A percentile compares a stretch with the other conserved stretches of the same genome.
phyloP scores from a whole-genome alignment of 331 rosid species.

The Prunus yedoensis region DNA sequence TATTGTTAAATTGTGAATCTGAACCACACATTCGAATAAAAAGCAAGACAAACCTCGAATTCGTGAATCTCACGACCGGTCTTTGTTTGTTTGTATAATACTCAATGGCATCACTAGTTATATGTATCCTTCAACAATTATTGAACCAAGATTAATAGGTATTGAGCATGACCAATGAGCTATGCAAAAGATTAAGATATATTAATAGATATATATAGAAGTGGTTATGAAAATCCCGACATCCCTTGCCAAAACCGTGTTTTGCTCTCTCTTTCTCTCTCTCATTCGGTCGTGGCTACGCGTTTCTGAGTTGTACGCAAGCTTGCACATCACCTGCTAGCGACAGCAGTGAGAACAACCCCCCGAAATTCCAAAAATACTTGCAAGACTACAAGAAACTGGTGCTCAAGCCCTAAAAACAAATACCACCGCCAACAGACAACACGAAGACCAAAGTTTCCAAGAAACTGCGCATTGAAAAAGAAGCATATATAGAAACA shows the following conservation, averaged over 20 bases:
- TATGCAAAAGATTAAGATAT: neutral
- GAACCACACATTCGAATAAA: too few relatives aligned
- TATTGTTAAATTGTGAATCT: too few relatives aligned
- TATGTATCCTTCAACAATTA: too few relatives aligned
- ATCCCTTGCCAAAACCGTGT: conserved; percentile 13
- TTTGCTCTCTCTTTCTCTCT: neutral
- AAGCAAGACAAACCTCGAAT: too few relatives aligned
- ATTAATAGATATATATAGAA: neutral
- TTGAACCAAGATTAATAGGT: too few relatives aligned
- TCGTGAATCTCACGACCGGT: too few relatives aligned
- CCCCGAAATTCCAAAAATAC: neutral
- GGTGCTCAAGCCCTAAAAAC: neutral
- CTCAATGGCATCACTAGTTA: too few relatives aligned
- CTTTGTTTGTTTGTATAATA: too few relatives aligned
- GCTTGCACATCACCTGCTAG: neutral
- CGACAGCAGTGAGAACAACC: conserved; percentile 5
- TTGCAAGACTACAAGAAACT: conserved; percentile 6
- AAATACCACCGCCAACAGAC: conserved; percentile 5
- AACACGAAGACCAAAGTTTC: conserved; percentile 13
- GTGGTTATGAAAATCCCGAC: neutral
- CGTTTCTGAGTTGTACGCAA: conserved; percentile 20
- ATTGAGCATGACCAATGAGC: neutral
- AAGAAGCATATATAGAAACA: neutral
- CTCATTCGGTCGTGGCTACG: conserved; percentile 1
- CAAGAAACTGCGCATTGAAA: conserved; percentile 3